These are phyloP conservation scores for Trichophyton benhamiae DNA, from an alignment of 2,329 filamentous ascomycete genomes.

Conservation along the genomic window DNA sequence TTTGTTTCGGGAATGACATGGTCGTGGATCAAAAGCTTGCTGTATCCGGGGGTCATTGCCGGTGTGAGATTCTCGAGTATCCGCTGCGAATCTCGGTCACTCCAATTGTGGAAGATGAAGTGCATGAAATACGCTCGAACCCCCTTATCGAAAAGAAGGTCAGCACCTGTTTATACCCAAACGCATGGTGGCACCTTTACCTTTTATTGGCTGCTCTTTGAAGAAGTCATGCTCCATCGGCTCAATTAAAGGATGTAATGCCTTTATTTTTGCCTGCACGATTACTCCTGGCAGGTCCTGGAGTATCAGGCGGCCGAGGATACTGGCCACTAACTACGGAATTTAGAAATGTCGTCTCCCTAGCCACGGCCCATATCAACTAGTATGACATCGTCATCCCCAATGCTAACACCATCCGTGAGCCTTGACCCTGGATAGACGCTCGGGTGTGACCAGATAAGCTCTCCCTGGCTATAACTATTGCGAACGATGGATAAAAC, in stretches of 20 bases:
- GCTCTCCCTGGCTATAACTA: too few species aligned
- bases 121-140: background rate
- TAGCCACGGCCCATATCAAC: background rate
- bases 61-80: too few species aligned
- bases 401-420: background rate
- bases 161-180: background rate
- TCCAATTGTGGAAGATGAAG: background rate
- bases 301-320: background rate
- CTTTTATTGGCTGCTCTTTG: background rate
- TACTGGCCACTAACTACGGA: background rate
- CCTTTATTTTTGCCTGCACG: background rate
- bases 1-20: background rate
- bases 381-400: background rate
- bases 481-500: too few species aligned
- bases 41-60: too few species aligned
- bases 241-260: background rate
- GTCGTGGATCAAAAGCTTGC: too few species aligned
- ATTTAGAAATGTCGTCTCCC: background rate
- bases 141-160: background rate
- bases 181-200: background rate
- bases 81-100: background rate
- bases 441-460: background rate
- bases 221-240: background rate
- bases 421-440: background rate
- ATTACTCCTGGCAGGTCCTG: background rate